These are phyloP conservation scores for Aspergillus ruber DNA, from an alignment of 2,329 filamentous ascomycete genomes.

Conservation along the genomic window DNA sequence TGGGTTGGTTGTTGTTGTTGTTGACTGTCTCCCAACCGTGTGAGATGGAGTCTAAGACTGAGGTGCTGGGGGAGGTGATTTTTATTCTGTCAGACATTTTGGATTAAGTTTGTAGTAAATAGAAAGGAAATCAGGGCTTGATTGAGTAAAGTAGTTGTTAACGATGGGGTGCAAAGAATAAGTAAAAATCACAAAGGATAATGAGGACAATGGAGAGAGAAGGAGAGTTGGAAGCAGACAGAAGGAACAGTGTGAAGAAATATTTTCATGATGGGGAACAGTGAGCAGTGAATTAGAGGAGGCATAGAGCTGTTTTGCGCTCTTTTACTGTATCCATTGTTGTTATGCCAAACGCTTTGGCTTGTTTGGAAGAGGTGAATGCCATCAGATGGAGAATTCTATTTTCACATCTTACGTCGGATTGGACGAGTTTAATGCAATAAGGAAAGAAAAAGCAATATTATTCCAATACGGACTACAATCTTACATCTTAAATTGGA, in stretches of 20 bases:
- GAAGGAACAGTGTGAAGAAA: not conserved
- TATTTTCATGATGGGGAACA: not conserved
- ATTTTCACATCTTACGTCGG: too few relatives aligned
- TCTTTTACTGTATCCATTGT: not conserved
- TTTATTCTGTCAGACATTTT: not conserved
- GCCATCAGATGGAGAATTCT: too few relatives aligned
- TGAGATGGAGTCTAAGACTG: not conserved
- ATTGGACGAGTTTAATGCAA: too few relatives aligned
- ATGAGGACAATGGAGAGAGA: not conserved
- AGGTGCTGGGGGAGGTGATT: not conserved
- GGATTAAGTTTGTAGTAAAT: too few relatives aligned
- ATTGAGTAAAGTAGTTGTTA: too few relatives aligned
- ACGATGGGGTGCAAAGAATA: not conserved
- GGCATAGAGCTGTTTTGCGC: not conserved
- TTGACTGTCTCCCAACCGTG: not conserved
- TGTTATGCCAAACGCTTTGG: too few relatives aligned
- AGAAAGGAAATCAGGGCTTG: too few relatives aligned
- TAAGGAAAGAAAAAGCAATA: too few relatives aligned
- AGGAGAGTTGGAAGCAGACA: not conserved
- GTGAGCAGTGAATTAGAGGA: not conserved
- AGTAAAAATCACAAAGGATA: not conserved
- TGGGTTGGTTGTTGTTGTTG: not conserved
- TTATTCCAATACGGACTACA: too few relatives aligned
- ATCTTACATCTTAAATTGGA: too few relatives aligned
- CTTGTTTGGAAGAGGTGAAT: too few relatives aligned